phyloP scores from a whole-genome alignment of 108 stramenopile species.

The Stephanodiscus triporus region DNA sequence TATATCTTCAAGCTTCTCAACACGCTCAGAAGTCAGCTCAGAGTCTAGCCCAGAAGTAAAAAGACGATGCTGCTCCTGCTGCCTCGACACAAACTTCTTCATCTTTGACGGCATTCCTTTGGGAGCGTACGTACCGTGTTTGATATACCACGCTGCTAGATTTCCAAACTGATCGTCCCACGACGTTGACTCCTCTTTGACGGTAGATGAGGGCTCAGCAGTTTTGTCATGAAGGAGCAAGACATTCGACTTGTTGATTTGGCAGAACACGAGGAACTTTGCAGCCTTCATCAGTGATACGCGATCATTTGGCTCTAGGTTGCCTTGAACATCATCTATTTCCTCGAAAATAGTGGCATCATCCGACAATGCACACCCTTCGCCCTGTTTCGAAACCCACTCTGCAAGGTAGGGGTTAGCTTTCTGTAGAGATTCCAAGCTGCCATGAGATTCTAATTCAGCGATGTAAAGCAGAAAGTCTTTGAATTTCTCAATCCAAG shows the following conservation, averaged over 20 bases:
- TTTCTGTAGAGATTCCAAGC: constrained; percentile 29
- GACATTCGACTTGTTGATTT: constrained; percentile 10
- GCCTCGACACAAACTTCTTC: constrained; percentile 38
- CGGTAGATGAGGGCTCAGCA: background rate
- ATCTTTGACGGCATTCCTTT: constrained; percentile 39
- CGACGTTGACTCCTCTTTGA: constrained; percentile 20
- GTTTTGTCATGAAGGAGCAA: constrained; percentile 15
- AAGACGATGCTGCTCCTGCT: constrained; percentile 34
- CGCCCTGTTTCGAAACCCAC: constrained; percentile 30
- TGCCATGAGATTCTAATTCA: constrained; percentile 1
- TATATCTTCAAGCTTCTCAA: constrained; percentile 35
- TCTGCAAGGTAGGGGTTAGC: constrained; percentile 25
- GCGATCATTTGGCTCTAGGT: constrained; percentile 12
- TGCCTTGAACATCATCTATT: background rate
- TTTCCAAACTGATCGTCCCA: constrained; percentile 35
- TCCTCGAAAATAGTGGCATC: constrained; percentile 2
- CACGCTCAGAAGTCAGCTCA: constrained; percentile 23
- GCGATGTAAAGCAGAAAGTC: constrained; percentile 33
- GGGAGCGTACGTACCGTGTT: constrained; percentile 28
- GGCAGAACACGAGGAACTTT: constrained; percentile 16
- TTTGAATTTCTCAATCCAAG: constrained; percentile 44
- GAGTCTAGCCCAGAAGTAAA: constrained; percentile 27
- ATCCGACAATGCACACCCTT: background rate
- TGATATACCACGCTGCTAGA: constrained; percentile 37
- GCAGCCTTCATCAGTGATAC: constrained; percentile 23